Evolutionary conservation across 1,284 basidiomycete species (phyloP).

Genomic region (Microbotryomycetes sp.): DNA sequence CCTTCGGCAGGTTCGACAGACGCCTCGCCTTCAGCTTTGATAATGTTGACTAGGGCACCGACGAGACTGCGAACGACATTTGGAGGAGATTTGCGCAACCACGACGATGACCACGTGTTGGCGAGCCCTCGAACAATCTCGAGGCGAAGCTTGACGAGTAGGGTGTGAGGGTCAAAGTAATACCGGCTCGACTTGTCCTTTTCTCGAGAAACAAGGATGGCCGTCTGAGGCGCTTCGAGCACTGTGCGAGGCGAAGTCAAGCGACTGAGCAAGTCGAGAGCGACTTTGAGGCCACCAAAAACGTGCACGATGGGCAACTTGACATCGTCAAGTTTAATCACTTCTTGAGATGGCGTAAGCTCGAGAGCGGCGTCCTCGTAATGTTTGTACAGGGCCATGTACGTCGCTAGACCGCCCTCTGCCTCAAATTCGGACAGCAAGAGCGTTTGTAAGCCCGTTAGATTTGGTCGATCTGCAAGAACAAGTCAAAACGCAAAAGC

Average conservation of each 20-base stretch:
- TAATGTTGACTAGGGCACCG: constrained; percentile 69
- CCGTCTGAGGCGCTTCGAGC: constrained; percentile 77
- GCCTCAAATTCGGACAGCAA: constrained; percentile 68
- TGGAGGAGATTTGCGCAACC: constrained; percentile 68
- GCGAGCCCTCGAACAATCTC: constrained; percentile 60
- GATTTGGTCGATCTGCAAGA: constrained; percentile 39
- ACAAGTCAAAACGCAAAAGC: background rate
- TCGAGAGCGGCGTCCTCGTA: constrained; percentile 43
- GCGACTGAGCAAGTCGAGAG: constrained; percentile 66
- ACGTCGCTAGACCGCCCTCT: constrained; percentile 61
- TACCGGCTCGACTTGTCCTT: constrained; percentile 45
- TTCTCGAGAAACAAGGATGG: constrained; percentile 62
- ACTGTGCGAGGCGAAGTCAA: constrained; percentile 71
- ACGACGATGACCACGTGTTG: constrained; percentile 72
- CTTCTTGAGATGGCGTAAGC: constrained; percentile 15
- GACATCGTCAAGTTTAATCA: constrained; percentile 4
- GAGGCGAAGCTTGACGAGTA: constrained; percentile 72
- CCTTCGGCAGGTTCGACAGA: constrained; percentile 5
- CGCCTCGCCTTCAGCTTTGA: constrained; percentile 67
- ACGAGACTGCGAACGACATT: constrained; percentile 62
- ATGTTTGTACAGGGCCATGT: constrained; percentile 55
- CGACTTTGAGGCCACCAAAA: constrained; percentile 71
- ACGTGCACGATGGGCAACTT: constrained; percentile 51
- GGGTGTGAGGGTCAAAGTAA: constrained; percentile 76
- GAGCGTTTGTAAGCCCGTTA: constrained; percentile 60